These are phyloP conservation scores for Fusarium falciforme DNA, from an alignment of 2,329 filamentous ascomycete genomes.

Conservation along the genomic window DNA sequence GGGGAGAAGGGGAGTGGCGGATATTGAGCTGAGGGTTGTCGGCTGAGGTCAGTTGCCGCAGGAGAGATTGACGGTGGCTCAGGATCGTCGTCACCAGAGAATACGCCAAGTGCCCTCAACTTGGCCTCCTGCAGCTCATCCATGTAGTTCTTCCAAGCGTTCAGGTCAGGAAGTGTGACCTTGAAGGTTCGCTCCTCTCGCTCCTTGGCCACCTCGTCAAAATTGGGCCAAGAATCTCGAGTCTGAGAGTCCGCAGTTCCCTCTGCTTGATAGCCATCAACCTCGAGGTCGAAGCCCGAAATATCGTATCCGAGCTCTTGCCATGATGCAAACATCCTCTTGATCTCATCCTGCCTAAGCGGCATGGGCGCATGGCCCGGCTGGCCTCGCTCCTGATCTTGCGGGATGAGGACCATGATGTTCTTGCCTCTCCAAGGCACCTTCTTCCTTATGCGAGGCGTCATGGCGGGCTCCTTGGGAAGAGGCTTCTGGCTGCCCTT, in stretches of 20 bases:
- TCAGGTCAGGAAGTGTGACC: slow-evolving; percentile 77
- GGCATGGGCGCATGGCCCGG: slow-evolving; percentile 65
- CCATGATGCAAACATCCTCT: slow-evolving; percentile 73
- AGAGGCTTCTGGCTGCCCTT: slow-evolving; percentile 50
- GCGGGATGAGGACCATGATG: slow-evolving; percentile 76
- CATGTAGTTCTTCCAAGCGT: slow-evolving; percentile 81
- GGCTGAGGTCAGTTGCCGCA: slow-evolving; percentile 69
- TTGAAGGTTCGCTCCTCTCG: slow-evolving; percentile 63
- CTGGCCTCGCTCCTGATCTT: slow-evolving; percentile 73
- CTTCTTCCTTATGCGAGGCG: slow-evolving; percentile 75
- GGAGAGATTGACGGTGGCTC: slow-evolving; percentile 73
- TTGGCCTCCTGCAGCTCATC: slow-evolving; percentile 90
- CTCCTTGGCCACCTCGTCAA: slow-evolving; percentile 68
- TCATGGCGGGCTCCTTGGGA: slow-evolving; percentile 55
- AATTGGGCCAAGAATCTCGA: slow-evolving; percentile 74
- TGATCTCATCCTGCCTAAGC: slow-evolving; percentile 65
- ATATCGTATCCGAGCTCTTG: slow-evolving; percentile 76
- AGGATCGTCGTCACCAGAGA: slow-evolving; percentile 79
- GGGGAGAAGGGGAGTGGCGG: slow-evolving; percentile 85
- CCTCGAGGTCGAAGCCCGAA: slow-evolving; percentile 74
- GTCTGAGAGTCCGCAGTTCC: slow-evolving; percentile 68
- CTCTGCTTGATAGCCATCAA: slow-evolving; percentile 53
- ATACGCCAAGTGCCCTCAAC: slow-evolving; percentile 89
- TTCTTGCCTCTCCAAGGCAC: slow-evolving; percentile 81
- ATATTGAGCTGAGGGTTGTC: slow-evolving; percentile 79